Base-by-base conservation (phyloP, 176 grass and related monocot species). In the Triticum monococcum region DNA sequence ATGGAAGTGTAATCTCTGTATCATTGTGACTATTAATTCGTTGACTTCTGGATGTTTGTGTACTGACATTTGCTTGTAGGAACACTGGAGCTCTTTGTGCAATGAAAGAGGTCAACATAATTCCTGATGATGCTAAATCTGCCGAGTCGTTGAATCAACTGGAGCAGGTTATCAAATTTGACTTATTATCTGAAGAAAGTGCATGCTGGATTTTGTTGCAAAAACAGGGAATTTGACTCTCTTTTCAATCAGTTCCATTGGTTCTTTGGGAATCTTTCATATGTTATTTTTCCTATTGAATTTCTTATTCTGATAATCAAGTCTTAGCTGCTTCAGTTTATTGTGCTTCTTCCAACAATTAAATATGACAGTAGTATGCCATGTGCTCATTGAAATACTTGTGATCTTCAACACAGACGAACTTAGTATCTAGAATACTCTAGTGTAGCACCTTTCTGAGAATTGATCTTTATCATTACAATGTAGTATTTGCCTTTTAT, bases 91-190 rank as follows among this genome's bases (percentile, higher is more conserved):
- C 96, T 76, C 89, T 95, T 68, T 98, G 96, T 94, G 96, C 96
- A 54, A 98, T 98, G 96, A 98, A 98, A 83, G 96, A 98, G 83
- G 96, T 98, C 10, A 98, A 98, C 91, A 94, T 98, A 76, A 98
- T 98, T 92, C 96, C 91, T 45, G 96, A 98, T 72, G 96, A 98
- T 86, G 89, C 84, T 43, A 94, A 98, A 89, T 98, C 93, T 69
- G 87, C 62, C 13, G 96, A 98, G 91, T 92, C 73, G 68, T 74
- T 98, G 84, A 95, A 92, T 46, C 96, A 98, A 24, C 81, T 98
- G 81, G 88, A 98, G 78, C 93, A 94, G 91, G 96, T 98, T 88
- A 85, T 14, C 45, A 60, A 25, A 75, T 83, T 83, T 83, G 54
- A 73, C 56, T 7, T 36, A 23, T 35, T 54, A 77, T 57, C 14